Evolutionary conservation across 257 asterid species (phyloP), one percentile per base, ranked within the genome.

Genomic region (Rauvolfia tetraphylla): DNA sequence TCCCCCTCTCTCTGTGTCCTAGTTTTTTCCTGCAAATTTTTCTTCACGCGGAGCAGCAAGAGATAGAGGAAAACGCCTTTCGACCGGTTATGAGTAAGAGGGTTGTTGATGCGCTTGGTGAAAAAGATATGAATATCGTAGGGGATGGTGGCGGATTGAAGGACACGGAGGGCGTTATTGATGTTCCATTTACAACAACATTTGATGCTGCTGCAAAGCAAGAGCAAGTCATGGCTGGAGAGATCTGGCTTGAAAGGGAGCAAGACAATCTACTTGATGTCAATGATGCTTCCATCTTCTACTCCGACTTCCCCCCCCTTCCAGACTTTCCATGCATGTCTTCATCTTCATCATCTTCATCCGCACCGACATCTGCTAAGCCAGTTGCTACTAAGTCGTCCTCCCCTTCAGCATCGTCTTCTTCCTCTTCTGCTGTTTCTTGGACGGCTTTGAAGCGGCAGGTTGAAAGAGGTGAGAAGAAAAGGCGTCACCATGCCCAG

Each of bases 271-370:
- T 82, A 13, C 86, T 89, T 12, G 87, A 82, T 84, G 82, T 83
- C 13, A 83, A 83, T 29, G 88, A 85, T 22, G 69, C 87, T 74
- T 75, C 91, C 49, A 81, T 91, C 62, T 88, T 88, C 81, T 90
- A 83, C 83, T 58, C 33, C 23, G 94, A 91, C 23, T 91, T 95
- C 49, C 91, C 97, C 0, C 83, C 91, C 0, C 78, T 95, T 8
- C 97, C 95, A 10, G 96, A 90, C 54, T 92, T 92, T 49, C 92
- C 93, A 65, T 92, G 97, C 97, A 92, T 92, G 97, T 90, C 98
- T 0, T 93, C 98, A 0, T 92, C 97, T 4, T 93, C 98, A 0
- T 93, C 98, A 0, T 87, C 96, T 6, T 92, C 98, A 1, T 87
- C 97, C 4, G 74, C 87, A 10, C 90, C 87, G 27, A 83, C 81